A percentile compares a stretch with the other conserved stretches of the same genome.
Evolutionary conservation across 345 rosid genomes (phyloP).

Genomic region (Populus nigra): DNA sequence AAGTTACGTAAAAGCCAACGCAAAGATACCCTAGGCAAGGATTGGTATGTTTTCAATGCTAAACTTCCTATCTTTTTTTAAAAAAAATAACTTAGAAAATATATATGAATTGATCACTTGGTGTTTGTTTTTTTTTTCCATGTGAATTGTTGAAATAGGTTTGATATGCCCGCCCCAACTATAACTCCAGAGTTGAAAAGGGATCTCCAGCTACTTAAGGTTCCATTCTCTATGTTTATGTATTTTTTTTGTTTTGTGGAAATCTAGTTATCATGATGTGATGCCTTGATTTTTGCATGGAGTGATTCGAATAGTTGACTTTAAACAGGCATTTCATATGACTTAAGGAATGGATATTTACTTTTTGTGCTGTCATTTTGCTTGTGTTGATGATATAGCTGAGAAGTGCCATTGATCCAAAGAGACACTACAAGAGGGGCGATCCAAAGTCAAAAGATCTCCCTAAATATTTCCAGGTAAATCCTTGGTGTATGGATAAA

Average conservation of each 20-base stretch:
- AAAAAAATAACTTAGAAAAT: not conserved
- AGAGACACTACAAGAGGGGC: constrained; percentile 75
- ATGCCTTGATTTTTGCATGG: not conserved
- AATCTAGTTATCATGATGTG: not conserved
- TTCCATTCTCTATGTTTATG: constrained; percentile 12
- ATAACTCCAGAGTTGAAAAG: constrained; percentile 81
- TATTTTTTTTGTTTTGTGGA: not conserved
- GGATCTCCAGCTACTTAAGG: constrained; percentile 93
- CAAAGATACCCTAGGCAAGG: constrained; percentile 68
- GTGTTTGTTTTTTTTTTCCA: not conserved
- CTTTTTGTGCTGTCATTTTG: not conserved
- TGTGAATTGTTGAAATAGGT: constrained; percentile 43
- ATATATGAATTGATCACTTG: not conserved
- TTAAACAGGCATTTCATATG: not conserved
- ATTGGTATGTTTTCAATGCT: constrained; percentile 44
- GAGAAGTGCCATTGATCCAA: constrained; percentile 75
- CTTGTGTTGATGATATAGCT: constrained; percentile 41
- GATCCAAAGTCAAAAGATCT: constrained; percentile 53
- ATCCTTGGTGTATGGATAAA: constrained; percentile 1
- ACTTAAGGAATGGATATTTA: constrained; percentile 3
- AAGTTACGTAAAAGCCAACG: constrained; percentile 60
- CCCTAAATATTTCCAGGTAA: constrained; percentile 89
- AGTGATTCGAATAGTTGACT: not conserved
- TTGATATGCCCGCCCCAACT: constrained; percentile 89
- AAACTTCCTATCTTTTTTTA: not conserved